Evolutionary conservation across 768 basidiomycete genomes (phyloP).

Genomic region (Suillus brevipes): DNA sequence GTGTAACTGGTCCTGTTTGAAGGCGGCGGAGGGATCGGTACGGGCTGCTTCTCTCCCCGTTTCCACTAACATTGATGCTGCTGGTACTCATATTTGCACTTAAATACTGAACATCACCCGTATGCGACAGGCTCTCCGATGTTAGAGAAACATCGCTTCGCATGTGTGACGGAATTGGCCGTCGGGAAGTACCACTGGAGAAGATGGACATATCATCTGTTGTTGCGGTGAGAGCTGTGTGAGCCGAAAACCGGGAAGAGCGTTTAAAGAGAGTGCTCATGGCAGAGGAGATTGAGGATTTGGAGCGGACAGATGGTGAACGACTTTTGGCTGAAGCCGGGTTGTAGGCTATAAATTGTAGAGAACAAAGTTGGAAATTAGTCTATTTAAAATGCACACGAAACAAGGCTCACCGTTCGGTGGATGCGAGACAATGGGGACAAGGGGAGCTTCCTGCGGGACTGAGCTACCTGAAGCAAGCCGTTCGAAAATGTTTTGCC

Average conservation of each 20-base stretch:
- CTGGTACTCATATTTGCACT: neutral
- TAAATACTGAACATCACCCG: conserved; percentile 31
- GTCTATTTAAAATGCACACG: conserved; percentile 13
- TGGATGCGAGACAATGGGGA: conserved; percentile 49
- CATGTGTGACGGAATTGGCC: conserved; percentile 46
- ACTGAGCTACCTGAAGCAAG: conserved; percentile 58
- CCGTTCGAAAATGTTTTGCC: conserved; percentile 83
- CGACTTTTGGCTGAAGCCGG: conserved; percentile 33
- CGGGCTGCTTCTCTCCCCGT: conserved; percentile 36
- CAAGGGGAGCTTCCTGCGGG: conserved; percentile 62
- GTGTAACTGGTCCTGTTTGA: conserved; percentile 17
- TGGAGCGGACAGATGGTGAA: conserved; percentile 55
- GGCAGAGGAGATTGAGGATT: conserved; percentile 50
- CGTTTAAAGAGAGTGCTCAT: conserved; percentile 54
- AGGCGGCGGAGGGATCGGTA: conserved; percentile 47
- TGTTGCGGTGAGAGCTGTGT: conserved; percentile 43
- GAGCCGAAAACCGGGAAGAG: conserved; percentile 37
- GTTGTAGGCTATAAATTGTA: conserved; percentile 7
- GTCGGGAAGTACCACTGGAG: conserved; percentile 37
- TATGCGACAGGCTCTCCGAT: conserved; percentile 41
- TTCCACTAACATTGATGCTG: neutral
- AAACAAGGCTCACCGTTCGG: neutral
- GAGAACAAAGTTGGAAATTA: neutral
- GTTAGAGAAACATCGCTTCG: conserved; percentile 24
- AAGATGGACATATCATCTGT: conserved; percentile 31